Base-by-base conservation (phyloP, 805 yeast species). In the Saturnispora gosingensis region DNA sequence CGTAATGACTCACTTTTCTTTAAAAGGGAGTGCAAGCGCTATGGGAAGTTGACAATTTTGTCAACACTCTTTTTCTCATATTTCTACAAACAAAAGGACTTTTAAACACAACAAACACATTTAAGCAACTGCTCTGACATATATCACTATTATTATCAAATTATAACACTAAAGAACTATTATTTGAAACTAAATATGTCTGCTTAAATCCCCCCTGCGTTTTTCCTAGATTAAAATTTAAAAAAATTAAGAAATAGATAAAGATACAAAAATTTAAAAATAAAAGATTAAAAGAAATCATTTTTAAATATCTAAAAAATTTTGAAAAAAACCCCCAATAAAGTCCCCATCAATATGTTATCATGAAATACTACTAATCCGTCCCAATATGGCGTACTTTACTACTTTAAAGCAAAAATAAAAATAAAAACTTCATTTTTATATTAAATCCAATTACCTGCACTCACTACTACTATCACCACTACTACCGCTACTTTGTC, bases 111-210 rank as follows among this genome's bases (percentile, higher is more conserved):
- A 20, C 42, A 32, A 18, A 18, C 18, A 25, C 27, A 13, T 38
- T 43, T 49, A 43, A 49, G 51, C 51, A 48, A 30, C 46, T 48
- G 50, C 50, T 48, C 45, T 35, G 43, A 48, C 46, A 49, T 38
- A 38, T 20, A 10, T 10, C 9, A 35, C 7, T 24, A 18, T 11
- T 18, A 43, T 25, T 32, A 25, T 49, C 43, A 36, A 38, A 43
- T 43, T 20, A 22, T 34, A 30, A 16, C 18, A 45, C 43, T 16
- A 10, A 43, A 36, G 15, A n/a, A 22, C 18, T 25, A 16, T 15
- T 13, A 16, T 30, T 8, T 27, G 18, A 34, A 25, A 15, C 15
- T 24, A 43, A 49, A 42, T 40, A 49, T 49, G 51, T 49, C 51
- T 49, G 51, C 51, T 49, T 49, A 49, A 48, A 43, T 43, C 27